Base-by-base conservation (phyloP, 2,329 filamentous ascomycete genomes). In the Erysiphe neolycopersici region DNA sequence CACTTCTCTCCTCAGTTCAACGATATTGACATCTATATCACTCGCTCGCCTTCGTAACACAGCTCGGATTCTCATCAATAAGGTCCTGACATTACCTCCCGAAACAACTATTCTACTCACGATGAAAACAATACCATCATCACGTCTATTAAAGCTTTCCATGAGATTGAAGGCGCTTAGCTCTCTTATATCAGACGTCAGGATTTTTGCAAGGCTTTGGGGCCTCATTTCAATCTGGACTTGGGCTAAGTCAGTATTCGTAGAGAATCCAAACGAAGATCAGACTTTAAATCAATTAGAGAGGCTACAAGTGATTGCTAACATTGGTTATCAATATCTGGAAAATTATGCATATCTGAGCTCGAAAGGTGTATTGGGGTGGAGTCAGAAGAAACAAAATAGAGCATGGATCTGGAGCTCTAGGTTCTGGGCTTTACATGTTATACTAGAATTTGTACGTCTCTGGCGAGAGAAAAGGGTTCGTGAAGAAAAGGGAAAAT, bases 311-410 rank as follows among this genome's bases (percentile, higher is more conserved):
- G 70, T 93, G 17, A 49, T 66, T 11, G 66, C 72, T 11, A 79
- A 79, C 58, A 60, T 78, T 10, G 56, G 63, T 10, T 92, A 79
- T 63, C 84, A 94, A 60, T 61, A 71, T 1, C 66, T 87, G 36
- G 89, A 98, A 64, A 94, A 93, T 61, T 67, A 69, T 35, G 79
- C 79, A 14, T 92, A 79, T 62, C 67, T 95, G 33, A 67, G 74
- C 3, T 64, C 66, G 47, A 84, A 84, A 58, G 76, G 77, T 17
- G 69, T 91, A 3, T 56, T 93, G 42, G 65, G 61, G 14, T 66
- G 71, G 61, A 59, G 60, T 5, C 63, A 66, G 13, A 64, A 68
- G 41, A 68, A 67, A 41, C 68, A 79, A 56, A 66, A 58, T 26
- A 65, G 62, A 50, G 74, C 76, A 56, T 76, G 70, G 60, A 58